Evolutionary conservation across 352 stramenopile genomes (phyloP).

Genomic region (Globisporangium echinulatum): DNA sequence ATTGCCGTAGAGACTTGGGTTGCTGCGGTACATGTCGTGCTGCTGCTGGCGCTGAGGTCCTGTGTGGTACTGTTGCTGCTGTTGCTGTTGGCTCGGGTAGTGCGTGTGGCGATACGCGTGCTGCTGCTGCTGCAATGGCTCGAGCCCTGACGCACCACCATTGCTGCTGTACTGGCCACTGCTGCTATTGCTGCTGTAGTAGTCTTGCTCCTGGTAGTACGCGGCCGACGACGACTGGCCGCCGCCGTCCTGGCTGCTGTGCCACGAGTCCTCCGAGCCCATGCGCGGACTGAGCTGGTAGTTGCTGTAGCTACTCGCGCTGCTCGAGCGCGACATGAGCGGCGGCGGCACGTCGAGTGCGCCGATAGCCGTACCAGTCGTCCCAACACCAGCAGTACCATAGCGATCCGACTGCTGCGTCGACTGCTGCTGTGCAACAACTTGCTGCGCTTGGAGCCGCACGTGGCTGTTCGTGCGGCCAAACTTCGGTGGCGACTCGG

Average conservation of each 20-base stretch:
- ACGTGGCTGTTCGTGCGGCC: constrained; percentile 6
- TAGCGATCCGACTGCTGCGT: constrained; percentile 23
- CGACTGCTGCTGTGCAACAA: not conserved
- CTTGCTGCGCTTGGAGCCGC: constrained; percentile 3
- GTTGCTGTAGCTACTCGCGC: constrained; percentile 23
- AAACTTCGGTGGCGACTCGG: constrained; percentile 34
- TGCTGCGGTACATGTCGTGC: constrained; percentile 1
- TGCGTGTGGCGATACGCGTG: constrained; percentile 21
- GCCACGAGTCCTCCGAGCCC: constrained; percentile 44
- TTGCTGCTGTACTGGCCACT: not conserved
- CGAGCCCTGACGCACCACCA: not conserved
- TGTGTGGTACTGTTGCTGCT: not conserved
- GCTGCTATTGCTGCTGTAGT: constrained; percentile 19
- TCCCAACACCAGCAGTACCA: not conserved
- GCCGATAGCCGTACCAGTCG: not conserved
- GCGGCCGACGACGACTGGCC: constrained; percentile 15
- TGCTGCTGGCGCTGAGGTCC: too few species aligned
- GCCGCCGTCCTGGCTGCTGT: constrained; percentile 35
- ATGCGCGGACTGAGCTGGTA: constrained; percentile 43
- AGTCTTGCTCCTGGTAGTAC: constrained; percentile 48
- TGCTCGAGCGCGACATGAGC: constrained; percentile 33
- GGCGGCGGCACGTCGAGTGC: constrained; percentile 19
- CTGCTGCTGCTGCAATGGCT: constrained; percentile 13
- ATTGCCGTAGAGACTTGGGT: constrained; percentile 6
- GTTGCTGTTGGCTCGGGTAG: constrained; percentile 11